phyloP scores from a whole-genome alignment of 805 yeast species.

The Saccharomycopsis babjevae region DNA sequence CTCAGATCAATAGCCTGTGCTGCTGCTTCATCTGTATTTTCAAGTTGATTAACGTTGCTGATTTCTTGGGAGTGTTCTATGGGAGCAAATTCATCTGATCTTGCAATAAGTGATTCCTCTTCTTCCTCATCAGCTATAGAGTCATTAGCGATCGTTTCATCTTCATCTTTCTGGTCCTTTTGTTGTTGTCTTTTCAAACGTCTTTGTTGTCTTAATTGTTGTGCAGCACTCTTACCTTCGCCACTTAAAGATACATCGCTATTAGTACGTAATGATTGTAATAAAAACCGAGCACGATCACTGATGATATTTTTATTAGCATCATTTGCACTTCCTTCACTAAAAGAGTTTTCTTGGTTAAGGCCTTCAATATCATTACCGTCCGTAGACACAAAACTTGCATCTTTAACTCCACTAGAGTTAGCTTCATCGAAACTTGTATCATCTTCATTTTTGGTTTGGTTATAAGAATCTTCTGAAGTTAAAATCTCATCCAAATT shows the following conservation, averaged over 20 bases:
- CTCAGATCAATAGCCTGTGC: neutral
- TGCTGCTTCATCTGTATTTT: neutral
- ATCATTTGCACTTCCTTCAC: neutral
- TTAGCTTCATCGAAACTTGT: neutral
- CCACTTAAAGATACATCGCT: constrained; percentile 22
- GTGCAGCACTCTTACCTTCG: constrained; percentile 31
- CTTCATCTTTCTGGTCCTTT: neutral
- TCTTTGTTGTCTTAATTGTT: constrained; percentile 33
- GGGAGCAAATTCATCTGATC: neutral
- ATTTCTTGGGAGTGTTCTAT: neutral
- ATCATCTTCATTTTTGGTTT: neutral
- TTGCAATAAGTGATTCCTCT: neutral
- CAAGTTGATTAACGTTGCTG: neutral
- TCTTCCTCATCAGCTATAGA: neutral
- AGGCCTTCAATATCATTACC: neutral
- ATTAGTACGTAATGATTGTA: constrained; percentile 45
- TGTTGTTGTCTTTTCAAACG: constrained; percentile 23
- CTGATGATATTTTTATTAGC: constrained; percentile 29
- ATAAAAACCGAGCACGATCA: constrained; percentile 50
- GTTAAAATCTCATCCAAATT: constrained; percentile 8
- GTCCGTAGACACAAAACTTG: neutral
- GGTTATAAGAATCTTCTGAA: constrained; percentile 3
- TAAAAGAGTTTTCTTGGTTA: neutral
- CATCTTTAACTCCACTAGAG: neutral
- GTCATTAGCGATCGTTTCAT: neutral